Base-by-base conservation (phyloP, 768 basidiomycete species). In the Amanita muscaria region DNA sequence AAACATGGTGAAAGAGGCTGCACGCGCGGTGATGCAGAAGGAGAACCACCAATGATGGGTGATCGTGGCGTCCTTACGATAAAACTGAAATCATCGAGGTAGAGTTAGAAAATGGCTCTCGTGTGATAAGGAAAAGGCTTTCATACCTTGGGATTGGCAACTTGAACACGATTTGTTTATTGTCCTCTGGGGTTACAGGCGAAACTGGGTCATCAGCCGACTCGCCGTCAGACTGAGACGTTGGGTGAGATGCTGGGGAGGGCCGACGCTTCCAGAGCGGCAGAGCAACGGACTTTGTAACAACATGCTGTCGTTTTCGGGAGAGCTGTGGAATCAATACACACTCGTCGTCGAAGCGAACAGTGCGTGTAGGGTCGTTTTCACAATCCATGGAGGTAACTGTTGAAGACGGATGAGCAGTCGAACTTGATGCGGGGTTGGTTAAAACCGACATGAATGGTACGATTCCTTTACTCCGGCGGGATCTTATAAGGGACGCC, bases 291-390 rank as follows among this genome's bases (percentile, higher is more conserved):
- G 80, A 79, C 54, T 76, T 85, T 21, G 77, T 78, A 52, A 79
- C 57, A 37, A 83, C 63, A 34, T 70, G 65, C 19, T 77, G 69
- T 21, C 70, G 61, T 42, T 68, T 74, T 3, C 66, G 62, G 40
- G 64, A 59, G 57, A 1, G 55, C 41, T 82, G 75, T n/a, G 85
- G 85, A 45, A 88, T 88, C 53, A 88, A 72, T 3, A 84, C 66
- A 48, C 86, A 88, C 54, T 81, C 73, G 42, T 68, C 66, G 65
- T 88, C 76, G 62, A 88, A 88, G 45, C 85, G 73, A 3, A 88
- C 86, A 18, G 67, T 51, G 40, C 66, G 64, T 47, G 30, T 44
- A 34, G n/a, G 23, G 30, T 4, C 36, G 25, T 18, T 12, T 5
- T 40, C 42, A 27, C 35, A 3, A 19, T 34, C 34, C 22, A 6